Conservation (phyloP, 306 rosid genomes). For the Pueraria montana region DNA sequence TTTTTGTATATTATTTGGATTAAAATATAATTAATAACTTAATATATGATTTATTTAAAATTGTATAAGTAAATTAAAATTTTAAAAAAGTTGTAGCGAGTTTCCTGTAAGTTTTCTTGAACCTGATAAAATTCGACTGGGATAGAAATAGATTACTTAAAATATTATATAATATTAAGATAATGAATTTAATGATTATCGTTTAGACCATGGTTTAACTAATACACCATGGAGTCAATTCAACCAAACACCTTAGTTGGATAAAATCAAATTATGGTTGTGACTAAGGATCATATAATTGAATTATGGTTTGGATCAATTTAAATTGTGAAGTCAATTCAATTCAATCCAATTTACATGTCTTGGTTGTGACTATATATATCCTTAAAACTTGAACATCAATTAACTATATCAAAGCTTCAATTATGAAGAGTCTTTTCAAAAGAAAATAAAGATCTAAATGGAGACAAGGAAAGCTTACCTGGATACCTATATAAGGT, state of each 20-base stretch:
- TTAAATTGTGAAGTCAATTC: background rate
- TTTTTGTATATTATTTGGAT: no score
- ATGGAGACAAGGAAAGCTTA: constrained; percentile 3
- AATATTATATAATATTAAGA: no score
- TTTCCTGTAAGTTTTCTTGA: no score
- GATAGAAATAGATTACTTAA: no score
- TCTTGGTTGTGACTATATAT: background rate
- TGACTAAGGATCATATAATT: background rate
- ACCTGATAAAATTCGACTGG: no score
- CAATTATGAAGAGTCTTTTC: background rate
- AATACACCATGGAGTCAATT: background rate
- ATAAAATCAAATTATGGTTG: background rate
- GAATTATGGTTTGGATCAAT: no score
- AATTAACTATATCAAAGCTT: background rate
- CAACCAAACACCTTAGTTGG: background rate
- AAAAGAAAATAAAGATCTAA: background rate
- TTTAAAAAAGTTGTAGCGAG: no score
- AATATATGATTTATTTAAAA: no score
- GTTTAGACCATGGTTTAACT: no score
- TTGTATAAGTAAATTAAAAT: no score
- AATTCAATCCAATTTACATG: background rate
- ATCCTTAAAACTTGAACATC: background rate
- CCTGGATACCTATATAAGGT: background rate
- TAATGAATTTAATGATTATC: no score
- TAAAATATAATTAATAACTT: no score